phyloP scores from a whole-genome alignment of 106 monocot species.

The Dactylorhiza incarnata region DNA sequence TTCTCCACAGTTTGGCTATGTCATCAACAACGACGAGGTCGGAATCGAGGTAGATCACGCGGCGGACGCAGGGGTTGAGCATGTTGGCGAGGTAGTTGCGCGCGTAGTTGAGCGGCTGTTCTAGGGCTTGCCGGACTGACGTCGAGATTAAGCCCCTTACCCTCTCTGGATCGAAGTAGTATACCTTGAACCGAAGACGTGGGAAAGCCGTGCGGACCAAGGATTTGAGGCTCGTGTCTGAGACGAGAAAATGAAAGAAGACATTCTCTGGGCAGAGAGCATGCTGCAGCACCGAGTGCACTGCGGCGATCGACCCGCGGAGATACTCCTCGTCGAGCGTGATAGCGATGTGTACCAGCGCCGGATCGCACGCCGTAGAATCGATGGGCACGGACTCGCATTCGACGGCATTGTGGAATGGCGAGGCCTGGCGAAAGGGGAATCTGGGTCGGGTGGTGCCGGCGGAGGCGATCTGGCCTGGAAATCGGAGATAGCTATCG shows the following conservation, averaged over 20 bases:
- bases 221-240: constrained; percentile 36
- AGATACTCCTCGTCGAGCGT: constrained; percentile 86
- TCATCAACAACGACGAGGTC: constrained; percentile 96
- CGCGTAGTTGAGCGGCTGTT: constrained; percentile 98
- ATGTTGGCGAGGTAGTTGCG: constrained; percentile 95
- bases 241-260: constrained; percentile 93
- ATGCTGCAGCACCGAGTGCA: constrained; percentile 80
- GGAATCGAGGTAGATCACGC: constrained; percentile 95
- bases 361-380: constrained; percentile 51
- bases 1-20: constrained; percentile 86
- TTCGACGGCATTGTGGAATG: constrained; percentile 71
- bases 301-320: constrained; percentile 92
- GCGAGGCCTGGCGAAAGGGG: constrained; percentile 40
- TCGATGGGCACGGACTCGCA: constrained; percentile 25
- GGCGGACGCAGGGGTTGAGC: constrained; percentile 75
- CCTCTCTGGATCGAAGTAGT: constrained; percentile 76
- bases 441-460: constrained; percentile 10
- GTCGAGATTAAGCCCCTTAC: constrained; percentile 74
- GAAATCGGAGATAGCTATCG: constrained; percentile 38
- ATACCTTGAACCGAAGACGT: constrained; percentile 62
- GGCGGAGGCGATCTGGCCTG: constrained; percentile 17
- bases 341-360: constrained; percentile 84
- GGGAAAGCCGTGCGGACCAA: constrained; percentile 77
- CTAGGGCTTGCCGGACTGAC: constrained; percentile 88
- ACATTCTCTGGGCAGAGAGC: constrained; percentile 81